phyloP scores from a whole-genome alignment of 441 rosid genomes.

The Breynia disticha region DNA sequence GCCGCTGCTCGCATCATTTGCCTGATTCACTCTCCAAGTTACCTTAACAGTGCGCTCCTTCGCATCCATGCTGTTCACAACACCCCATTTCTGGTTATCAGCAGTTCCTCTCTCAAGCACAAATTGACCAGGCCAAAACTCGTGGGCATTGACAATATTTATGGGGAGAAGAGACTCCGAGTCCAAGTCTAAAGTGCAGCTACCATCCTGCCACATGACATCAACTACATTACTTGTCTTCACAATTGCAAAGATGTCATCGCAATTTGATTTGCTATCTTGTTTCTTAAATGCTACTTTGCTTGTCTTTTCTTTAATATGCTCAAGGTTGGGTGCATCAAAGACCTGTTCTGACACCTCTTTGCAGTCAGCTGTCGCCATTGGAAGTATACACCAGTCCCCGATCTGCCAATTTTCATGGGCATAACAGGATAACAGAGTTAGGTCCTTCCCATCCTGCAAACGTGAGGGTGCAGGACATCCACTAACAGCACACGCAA shows the following conservation, averaged over 20 bases:
- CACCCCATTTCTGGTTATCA: slow-evolving; percentile 53
- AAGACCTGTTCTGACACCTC: slow-evolving; percentile 22
- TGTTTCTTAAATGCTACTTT: slow-evolving; percentile 30
- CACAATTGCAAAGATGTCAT: slow-evolving; percentile 45
- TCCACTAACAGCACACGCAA: slow-evolving; percentile 43
- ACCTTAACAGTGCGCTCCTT: slow-evolving; percentile 75
- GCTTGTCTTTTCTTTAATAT: slow-evolving; percentile 14
- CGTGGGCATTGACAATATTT: slow-evolving; percentile 54
- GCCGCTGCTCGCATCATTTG: slow-evolving; percentile 19
- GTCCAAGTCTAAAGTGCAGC: slow-evolving; percentile 41
- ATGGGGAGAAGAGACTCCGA: slow-evolving; percentile 54
- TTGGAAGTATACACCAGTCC: slow-evolving; percentile 74
- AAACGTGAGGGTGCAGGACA: slow-evolving; percentile 36
- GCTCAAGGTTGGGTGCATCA: slow-evolving; percentile 16
- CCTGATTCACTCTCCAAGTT: slow-evolving; percentile 45
- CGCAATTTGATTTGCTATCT: slow-evolving; percentile 20
- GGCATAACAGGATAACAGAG: slow-evolving; percentile 50
- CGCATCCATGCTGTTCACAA: slow-evolving; percentile 50
- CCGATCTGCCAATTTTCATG: slow-evolving; percentile 90
- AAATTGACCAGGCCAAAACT: slow-evolving; percentile 90
- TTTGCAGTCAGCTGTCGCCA: slow-evolving; percentile 25
- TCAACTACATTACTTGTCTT: slow-evolving; percentile 61
- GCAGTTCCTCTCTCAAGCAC: slow-evolving; percentile 53
- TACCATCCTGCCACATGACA: slow-evolving; percentile 86
- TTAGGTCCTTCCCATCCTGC: slow-evolving; percentile 48